Conservation (phyloP, 2,329 filamentous ascomycete species). For the Lojkania enalia region DNA sequence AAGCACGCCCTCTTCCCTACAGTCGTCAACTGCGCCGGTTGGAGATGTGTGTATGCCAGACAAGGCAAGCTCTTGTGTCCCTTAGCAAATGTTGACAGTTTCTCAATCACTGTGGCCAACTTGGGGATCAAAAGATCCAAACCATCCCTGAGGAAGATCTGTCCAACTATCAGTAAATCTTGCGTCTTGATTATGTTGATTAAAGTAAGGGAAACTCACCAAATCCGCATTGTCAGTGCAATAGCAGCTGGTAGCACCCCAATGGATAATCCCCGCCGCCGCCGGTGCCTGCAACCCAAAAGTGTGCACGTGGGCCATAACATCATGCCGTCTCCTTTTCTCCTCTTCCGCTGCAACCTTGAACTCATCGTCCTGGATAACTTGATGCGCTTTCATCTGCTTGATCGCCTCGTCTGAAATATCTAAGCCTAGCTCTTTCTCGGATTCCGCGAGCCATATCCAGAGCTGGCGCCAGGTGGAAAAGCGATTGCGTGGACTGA, state of each 20-base stretch:
- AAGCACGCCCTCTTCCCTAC: slow-evolving; percentile 70
- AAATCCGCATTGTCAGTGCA: slow-evolving; percentile 78
- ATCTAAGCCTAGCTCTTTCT: slow-evolving; percentile 77
- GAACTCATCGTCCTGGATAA: slow-evolving; percentile 54
- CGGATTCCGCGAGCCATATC: slow-evolving; percentile 79
- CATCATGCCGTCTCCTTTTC: slow-evolving; percentile 64
- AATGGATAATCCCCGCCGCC: slow-evolving; percentile 83
- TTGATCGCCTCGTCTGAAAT: slow-evolving; percentile 67
- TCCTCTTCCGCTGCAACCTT: slow-evolving; percentile 53
- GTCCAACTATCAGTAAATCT: slow-evolving; percentile 2
- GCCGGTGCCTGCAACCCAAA: slow-evolving; percentile 74
- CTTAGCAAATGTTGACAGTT: slow-evolving; percentile 72
- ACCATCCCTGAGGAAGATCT: slow-evolving; percentile 72
- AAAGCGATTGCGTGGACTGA: slow-evolving; percentile 74
- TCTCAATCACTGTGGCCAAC: slow-evolving; percentile 75
- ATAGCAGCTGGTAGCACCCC: slow-evolving; percentile 62
- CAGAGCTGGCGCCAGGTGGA: slow-evolving; percentile 84
- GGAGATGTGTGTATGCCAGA: slow-evolving; percentile 76
- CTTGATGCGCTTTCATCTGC: slow-evolving; percentile 51
- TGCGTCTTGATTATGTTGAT: too few species aligned
- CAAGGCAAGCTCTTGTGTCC: slow-evolving; percentile 73
- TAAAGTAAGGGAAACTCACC: slow-evolving; percentile 5
- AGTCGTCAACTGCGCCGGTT: slow-evolving; percentile 66
- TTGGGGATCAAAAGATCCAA: slow-evolving; percentile 77
- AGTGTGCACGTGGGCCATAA: slow-evolving; percentile 71